Evolutionary conservation across 1,284 basidiomycete genomes (phyloP).

Genomic region (Fomitopsis schrenkii): DNA sequence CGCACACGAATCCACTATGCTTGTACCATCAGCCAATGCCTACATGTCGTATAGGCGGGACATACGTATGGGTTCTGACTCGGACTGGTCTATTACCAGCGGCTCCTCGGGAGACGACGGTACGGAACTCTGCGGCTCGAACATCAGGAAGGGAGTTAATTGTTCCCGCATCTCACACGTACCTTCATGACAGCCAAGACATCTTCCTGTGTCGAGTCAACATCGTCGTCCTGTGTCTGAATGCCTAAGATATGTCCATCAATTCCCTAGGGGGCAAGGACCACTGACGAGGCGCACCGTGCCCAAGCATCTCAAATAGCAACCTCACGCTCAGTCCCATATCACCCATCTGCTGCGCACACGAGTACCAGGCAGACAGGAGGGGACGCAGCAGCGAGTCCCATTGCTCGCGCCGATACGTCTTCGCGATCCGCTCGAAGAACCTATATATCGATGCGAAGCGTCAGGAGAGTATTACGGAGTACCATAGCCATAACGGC

Average conservation of each 20-base stretch:
- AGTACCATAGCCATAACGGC: background rate
- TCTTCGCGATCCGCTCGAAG: slow-evolving; percentile 83
- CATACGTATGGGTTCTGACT: slow-evolving; percentile 63
- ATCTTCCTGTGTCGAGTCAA: slow-evolving; percentile 55
- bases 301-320: slow-evolving; percentile 77
- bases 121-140: slow-evolving; percentile 52
- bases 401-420: slow-evolving; percentile 83
- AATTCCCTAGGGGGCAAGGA: too few species aligned
- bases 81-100: slow-evolving; percentile 58
- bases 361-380: slow-evolving; percentile 74
- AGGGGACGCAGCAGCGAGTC: slow-evolving; percentile 65
- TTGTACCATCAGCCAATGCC: background rate
- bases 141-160: background rate
- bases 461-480: background rate
- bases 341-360: slow-evolving; percentile 71
- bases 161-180: background rate
- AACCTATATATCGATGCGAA: slow-evolving; percentile 46
- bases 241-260: slow-evolving; percentile 13
- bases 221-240: slow-evolving; percentile 38
- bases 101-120: slow-evolving; percentile 52
- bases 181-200: slow-evolving; percentile 69
- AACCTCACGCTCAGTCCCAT: slow-evolving; percentile 71
- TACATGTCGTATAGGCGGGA: slow-evolving; percentile 8
- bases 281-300: slow-evolving; percentile 43
- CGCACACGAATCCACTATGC: slow-evolving; percentile 56